Percentiles rank a stretch among this genome's conserved stretches.
These are phyloP conservation scores for Solanum medicagineum DNA, from an alignment of 257 asterid genomes.

Conservation along the genomic window DNA sequence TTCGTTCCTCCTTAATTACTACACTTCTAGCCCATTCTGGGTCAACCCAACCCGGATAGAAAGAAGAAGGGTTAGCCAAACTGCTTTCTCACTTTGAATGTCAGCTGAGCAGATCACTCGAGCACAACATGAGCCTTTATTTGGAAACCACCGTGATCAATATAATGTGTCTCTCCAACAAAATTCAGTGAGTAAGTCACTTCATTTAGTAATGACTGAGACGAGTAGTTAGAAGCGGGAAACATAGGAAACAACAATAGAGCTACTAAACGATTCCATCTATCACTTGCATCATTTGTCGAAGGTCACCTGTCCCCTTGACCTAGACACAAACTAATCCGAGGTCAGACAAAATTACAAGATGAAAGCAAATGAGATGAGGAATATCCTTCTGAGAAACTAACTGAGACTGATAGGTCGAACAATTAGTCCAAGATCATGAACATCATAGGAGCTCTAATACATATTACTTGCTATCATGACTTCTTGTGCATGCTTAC, in stretches of 20 bases:
- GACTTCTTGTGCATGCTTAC: background rate
- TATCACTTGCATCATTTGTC: background rate
- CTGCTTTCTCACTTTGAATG: background rate
- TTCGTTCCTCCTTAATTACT: background rate
- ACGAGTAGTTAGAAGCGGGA: background rate
- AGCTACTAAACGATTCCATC: background rate
- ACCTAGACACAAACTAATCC: background rate
- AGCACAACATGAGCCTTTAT: background rate
- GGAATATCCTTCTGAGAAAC: background rate
- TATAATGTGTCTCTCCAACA: background rate
- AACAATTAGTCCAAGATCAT: background rate
- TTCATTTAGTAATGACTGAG: conserved; percentile 1
- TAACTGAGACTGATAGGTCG: background rate
- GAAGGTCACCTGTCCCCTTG: background rate
- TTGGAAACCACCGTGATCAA: background rate
- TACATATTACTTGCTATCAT: background rate
- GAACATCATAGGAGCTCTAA: background rate
- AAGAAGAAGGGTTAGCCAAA: background rate
- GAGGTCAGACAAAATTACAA: background rate
- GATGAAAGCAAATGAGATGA: conserved; percentile 2
- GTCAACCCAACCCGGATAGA: too few species aligned
- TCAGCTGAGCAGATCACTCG: background rate
- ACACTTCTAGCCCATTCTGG: background rate
- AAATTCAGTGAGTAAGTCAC: conserved; percentile 2
- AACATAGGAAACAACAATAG: background rate